phyloP scores from a whole-genome alignment of 441 rosid species.

The Eruca vesicaria region DNA sequence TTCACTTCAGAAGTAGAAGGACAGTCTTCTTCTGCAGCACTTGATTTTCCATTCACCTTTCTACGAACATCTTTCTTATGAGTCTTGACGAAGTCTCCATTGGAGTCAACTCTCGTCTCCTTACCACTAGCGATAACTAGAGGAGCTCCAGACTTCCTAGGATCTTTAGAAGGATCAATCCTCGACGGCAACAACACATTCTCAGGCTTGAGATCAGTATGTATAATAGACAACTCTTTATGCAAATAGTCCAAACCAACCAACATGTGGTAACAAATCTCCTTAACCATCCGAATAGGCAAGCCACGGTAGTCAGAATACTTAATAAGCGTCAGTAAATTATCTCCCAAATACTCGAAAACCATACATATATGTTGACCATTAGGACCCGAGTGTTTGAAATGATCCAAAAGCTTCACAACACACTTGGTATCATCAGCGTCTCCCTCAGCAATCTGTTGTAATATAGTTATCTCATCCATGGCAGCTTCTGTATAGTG shows the following conservation, averaged over 20 bases:
- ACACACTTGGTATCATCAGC: slow-evolving; percentile 57
- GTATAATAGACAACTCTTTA: slow-evolving; percentile 58
- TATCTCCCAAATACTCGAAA: slow-evolving; percentile 75
- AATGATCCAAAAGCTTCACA: slow-evolving; percentile 77
- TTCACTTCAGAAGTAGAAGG: slow-evolving; percentile 37
- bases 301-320: slow-evolving; percentile 63
- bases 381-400: slow-evolving; percentile 75
- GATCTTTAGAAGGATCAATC: slow-evolving; percentile 64
- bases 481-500: slow-evolving; percentile 78
- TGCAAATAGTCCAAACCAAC: slow-evolving; percentile 73
- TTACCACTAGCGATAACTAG: slow-evolving; percentile 48
- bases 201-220: slow-evolving; percentile 79
- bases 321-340: slow-evolving; percentile 64
- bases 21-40: slow-evolving; percentile 26
- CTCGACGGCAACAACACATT: slow-evolving; percentile 58
- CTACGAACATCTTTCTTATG: slow-evolving; percentile 54
- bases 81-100: slow-evolving; percentile 52
- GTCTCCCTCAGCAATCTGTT: slow-evolving; percentile 69
- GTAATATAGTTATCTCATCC: slow-evolving; percentile 72
- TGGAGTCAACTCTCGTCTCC: slow-evolving; percentile 38
- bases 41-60: slow-evolving; percentile 45
- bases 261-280: slow-evolving; percentile 55
- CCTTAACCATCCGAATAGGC: slow-evolving; percentile 57
- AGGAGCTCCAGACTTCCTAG: slow-evolving; percentile 53
- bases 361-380: slow-evolving; percentile 81